Percentiles rank a stretch among this genome's conserved stretches.
These are phyloP conservation scores for Hibiscus tridactylites DNA, from an alignment of 345 rosid species.

Conservation along the genomic window DNA sequence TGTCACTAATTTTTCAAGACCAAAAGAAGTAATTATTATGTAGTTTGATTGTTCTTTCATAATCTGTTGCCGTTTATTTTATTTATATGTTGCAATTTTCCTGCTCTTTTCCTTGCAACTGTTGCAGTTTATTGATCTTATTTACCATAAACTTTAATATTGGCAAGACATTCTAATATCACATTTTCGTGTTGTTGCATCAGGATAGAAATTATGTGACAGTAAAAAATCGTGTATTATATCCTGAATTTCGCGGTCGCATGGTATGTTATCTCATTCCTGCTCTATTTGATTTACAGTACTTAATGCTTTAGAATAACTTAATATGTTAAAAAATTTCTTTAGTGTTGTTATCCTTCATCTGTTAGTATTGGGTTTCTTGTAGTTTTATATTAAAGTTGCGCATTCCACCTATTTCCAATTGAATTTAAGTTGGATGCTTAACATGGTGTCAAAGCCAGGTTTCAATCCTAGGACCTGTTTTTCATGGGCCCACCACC, in stretches of 20 bases:
- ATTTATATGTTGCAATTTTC: neutral
- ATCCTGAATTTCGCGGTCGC: conserved; percentile 96
- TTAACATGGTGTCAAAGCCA: neutral
- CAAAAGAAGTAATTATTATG: neutral
- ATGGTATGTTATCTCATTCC: conserved; percentile 49
- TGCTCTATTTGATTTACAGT: neutral
- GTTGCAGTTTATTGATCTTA: conserved; percentile 4
- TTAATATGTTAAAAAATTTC: neutral
- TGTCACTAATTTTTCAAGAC: neutral
- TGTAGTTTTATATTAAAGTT: neutral
- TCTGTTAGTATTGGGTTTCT: neutral
- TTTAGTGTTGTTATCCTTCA: neutral
- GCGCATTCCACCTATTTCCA: neutral
- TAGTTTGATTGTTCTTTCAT: neutral
- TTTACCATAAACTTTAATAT: neutral
- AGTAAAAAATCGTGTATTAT: conserved; percentile 46
- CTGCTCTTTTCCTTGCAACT: neutral
- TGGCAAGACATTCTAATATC: conserved; percentile 10
- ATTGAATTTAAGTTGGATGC: neutral
- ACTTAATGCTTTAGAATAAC: neutral
- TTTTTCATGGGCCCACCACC: too few relatives aligned
- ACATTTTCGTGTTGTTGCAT: conserved; percentile 10
- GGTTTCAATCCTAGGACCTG: too few relatives aligned
- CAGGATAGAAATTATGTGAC: conserved; percentile 90
- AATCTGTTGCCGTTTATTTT: neutral